Conservation (phyloP, 345 rosid species). For the Brassica nigra region DNA sequence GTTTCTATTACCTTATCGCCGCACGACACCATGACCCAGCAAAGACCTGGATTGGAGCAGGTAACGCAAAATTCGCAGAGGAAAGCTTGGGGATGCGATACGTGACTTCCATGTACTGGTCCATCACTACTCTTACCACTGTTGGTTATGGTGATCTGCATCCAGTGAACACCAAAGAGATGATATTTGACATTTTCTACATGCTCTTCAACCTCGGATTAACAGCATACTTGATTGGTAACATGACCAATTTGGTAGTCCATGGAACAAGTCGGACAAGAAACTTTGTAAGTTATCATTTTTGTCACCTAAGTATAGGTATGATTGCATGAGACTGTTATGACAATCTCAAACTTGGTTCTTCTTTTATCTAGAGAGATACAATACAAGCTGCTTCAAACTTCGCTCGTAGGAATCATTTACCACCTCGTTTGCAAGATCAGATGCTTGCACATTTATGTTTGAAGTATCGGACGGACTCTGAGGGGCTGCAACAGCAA, state of each 20-base stretch:
- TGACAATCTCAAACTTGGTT: not conserved
- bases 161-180: slow-evolving; percentile 81
- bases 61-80: slow-evolving; percentile 48
- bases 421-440: slow-evolving; percentile 65
- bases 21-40: slow-evolving; percentile 58
- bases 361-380: slow-evolving; percentile 51
- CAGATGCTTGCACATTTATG: slow-evolving; percentile 82
- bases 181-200: slow-evolving; percentile 85
- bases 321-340: not conserved
- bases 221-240: slow-evolving; percentile 91
- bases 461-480: slow-evolving; percentile 70
- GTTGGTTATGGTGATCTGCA: slow-evolving; percentile 97
- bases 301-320: not conserved
- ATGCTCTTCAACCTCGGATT: slow-evolving; percentile 92
- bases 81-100: slow-evolving; percentile 67
- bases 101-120: slow-evolving; percentile 93
- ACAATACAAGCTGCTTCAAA: slow-evolving; percentile 76
- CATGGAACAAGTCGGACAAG: slow-evolving; percentile 95
- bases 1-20: slow-evolving; percentile 88
- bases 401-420: slow-evolving; percentile 63
- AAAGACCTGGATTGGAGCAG: slow-evolving; percentile 74
- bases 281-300: slow-evolving; percentile 64
- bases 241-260: slow-evolving; percentile 97
- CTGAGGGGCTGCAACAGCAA: slow-evolving; percentile 77
- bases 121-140: slow-evolving; percentile 90